A percentile compares a stretch with the other conserved stretches of the same genome.
Evolutionary conservation across 2,329 filamentous ascomycete species (phyloP).

Genomic region (Aspergillus floridensis): DNA sequence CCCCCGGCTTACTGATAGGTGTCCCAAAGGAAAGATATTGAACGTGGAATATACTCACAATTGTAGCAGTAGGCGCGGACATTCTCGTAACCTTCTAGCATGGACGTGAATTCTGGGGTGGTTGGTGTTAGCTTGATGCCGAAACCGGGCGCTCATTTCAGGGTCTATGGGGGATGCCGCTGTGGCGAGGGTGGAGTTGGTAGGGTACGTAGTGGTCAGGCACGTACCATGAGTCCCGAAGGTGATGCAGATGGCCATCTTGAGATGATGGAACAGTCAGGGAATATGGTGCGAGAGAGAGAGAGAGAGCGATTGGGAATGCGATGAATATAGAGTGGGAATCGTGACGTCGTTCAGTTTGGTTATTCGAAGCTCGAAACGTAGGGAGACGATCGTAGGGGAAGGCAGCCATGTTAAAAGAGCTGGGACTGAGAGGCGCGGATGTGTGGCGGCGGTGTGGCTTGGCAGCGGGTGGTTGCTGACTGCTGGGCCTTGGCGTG

Average conservation of each 20-base stretch:
- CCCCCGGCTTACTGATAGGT: background rate
- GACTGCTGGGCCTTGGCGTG: background rate
- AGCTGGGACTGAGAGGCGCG: constrained; percentile 9
- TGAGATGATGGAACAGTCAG: constrained; percentile 1
- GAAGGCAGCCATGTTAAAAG: constrained; percentile 26
- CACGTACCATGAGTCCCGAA: constrained; percentile 43
- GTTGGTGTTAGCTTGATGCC: constrained; percentile 1
- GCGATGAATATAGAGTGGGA: background rate
- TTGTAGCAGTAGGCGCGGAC: constrained; percentile 48
- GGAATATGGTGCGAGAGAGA: background rate
- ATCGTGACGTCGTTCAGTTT: background rate
- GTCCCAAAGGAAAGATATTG: background rate
- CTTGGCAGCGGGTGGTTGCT: constrained; percentile 29
- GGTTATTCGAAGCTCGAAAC: background rate
- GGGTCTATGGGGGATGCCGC: background rate
- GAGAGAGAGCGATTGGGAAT: background rate
- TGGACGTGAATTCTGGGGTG: constrained; percentile 42
- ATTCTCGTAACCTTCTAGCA: constrained; percentile 46
- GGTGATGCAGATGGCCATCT: constrained; percentile 45
- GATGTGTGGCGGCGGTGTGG: constrained; percentile 36
- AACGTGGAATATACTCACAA: constrained; percentile 28
- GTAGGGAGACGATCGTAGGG: constrained; percentile 7
- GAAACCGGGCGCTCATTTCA: background rate
- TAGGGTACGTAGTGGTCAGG: background rate
- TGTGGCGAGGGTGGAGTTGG: background rate